A percentile compares a stretch with the other conserved stretches of the same genome.
Conservation (phyloP, 495 filamentous ascomycete species). For the Trichoderma asperelloides region DNA sequence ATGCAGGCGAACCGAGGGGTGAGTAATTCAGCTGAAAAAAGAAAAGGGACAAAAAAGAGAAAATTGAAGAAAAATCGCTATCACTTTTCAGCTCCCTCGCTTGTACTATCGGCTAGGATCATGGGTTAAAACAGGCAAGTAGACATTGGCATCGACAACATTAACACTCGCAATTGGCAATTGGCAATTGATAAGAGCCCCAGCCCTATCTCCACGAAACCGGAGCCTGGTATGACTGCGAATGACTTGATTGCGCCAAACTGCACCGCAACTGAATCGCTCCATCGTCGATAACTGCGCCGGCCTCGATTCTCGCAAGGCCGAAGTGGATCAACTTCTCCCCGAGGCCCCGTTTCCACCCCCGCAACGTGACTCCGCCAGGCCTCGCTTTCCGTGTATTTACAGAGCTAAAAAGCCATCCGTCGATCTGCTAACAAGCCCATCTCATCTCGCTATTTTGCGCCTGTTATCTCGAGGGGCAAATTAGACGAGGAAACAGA, state of each 20-base stretch:
- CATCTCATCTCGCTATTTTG: background rate
- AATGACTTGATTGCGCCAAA: background rate
- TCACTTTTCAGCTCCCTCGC: background rate
- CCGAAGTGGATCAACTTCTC: background rate
- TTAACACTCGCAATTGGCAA: no score
- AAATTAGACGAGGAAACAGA: background rate
- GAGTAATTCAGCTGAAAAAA: background rate
- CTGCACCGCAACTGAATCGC: conserved; percentile 1
- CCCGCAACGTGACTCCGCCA: background rate
- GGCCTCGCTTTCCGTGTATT: conserved; percentile 1
- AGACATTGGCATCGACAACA: no score
- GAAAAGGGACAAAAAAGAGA: background rate
- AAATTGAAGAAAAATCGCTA: background rate
- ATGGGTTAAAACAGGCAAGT: background rate
- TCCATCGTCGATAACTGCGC: background rate
- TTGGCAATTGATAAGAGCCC: conserved; percentile 5
- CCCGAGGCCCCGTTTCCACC: background rate
- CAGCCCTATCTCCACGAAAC: background rate
- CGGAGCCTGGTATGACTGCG: background rate
- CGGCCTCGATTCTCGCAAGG: background rate
- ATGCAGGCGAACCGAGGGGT: no score
- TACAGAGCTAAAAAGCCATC: background rate
- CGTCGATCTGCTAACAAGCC: background rate
- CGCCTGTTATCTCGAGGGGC: background rate
- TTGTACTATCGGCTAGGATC: background rate